Base-by-base conservation (phyloP, 2,329 filamentous ascomycete species). In the Colletotrichum sp. region DNA sequence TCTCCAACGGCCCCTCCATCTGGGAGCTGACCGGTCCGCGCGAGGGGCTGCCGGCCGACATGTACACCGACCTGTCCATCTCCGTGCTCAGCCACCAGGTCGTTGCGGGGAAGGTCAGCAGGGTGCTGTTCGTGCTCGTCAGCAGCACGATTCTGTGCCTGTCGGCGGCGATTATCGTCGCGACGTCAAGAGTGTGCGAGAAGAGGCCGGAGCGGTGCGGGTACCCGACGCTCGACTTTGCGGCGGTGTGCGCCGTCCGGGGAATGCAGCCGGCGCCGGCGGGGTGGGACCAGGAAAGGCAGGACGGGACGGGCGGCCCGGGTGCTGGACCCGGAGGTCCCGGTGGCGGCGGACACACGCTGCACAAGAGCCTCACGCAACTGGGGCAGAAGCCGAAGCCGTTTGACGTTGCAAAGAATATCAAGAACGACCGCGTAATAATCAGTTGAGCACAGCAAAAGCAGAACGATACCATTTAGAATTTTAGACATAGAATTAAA, bases 141-240 rank as follows among this genome's bases (percentile, higher is more conserved):
- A 72, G 70, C 44, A 64, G 63, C 19, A 19, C 36, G 12, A 76
- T 76, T 7, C 29, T 76, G 4, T 8, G 16, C 1, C 7, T 64
- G 16, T 36, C 73, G 27, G 64, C 49, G 5, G 73, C 44, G 16
- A 73, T 76, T 13, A 76, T 76, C 9, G 19, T 76, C 6, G 70
- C 57, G 5, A 76, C 73, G 44, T 73, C 73, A 5, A 36, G 64
- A 44, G 64, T 73, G 5, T 73, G 55, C 34, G 70, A 44, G 22
- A 76, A 76, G 49, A 63, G 73, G 32, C 73, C 73, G n/a, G 63
- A 73, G 29, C 55, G 73, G 16, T 76, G 73, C 64, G 73, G 73
- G 27, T 76, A 76, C 8, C 73, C 73, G 22, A 76, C 73, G 22
- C 64, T 76, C 29, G 73, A 76, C 39, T 76, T 76, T 16, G 73